These are phyloP conservation scores for Truncatella angustata DNA, from an alignment of 2,329 filamentous ascomycete genomes.

Conservation along the genomic window DNA sequence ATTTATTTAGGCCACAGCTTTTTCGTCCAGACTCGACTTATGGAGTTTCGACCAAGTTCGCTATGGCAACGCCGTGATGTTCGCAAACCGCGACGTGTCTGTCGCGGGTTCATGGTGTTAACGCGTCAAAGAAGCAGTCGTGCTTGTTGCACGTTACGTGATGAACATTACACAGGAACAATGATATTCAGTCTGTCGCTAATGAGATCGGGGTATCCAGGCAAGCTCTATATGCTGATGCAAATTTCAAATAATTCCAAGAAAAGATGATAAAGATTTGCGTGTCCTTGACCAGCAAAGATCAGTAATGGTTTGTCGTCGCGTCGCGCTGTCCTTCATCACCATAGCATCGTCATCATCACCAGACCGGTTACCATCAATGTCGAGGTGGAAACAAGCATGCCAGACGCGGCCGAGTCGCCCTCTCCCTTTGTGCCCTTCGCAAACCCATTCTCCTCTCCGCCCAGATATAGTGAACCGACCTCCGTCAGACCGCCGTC, in stretches of 20 bases:
- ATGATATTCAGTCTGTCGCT: neutral
- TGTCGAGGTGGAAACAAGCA: neutral
- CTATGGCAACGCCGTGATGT: neutral
- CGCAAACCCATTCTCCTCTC: slow-evolving; percentile 35
- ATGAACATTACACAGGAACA: too few relatives aligned
- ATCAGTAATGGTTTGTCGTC: neutral
- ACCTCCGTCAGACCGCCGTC: slow-evolving; percentile 36
- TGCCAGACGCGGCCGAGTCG: neutral
- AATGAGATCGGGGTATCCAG: neutral
- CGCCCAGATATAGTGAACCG: slow-evolving; percentile 37
- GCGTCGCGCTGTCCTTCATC: neutral
- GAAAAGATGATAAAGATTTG: neutral
- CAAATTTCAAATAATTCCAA: neutral
- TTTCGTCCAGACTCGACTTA: neutral
- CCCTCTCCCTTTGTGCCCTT: slow-evolving; percentile 24
- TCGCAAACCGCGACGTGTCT: neutral
- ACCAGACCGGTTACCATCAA: neutral
- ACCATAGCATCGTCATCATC: neutral
- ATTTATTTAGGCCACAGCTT: neutral
- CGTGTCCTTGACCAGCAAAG: neutral
- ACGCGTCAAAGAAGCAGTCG: too few relatives aligned
- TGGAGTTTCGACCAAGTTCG: neutral
- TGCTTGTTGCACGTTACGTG: too few relatives aligned
- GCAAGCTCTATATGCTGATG: neutral
- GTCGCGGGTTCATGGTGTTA: too few relatives aligned